Percentiles rank a stretch among this genome's conserved stretches.
Evolutionary conservation across 2,329 filamentous ascomycete genomes (phyloP).

Genomic region (Exophiala mesophila): DNA sequence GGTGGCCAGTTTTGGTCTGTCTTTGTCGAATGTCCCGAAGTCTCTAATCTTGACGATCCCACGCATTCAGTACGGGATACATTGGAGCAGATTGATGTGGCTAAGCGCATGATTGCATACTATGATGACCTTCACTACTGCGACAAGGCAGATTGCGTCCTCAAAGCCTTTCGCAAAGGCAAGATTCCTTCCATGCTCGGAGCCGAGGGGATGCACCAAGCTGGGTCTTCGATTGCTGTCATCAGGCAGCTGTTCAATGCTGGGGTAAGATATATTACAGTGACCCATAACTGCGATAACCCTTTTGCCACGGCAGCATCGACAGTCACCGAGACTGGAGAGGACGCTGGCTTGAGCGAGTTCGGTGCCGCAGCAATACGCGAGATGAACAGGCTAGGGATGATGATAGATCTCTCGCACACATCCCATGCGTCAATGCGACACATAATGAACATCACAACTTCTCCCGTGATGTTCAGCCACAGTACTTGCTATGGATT

Average conservation of each 20-base stretch:
- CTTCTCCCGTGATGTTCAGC: constrained; percentile 28
- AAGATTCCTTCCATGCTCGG: constrained; percentile 27
- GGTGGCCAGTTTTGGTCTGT: constrained; percentile 33
- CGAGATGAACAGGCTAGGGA: constrained; percentile 30
- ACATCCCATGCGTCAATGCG: constrained; percentile 28
- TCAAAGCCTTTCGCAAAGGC: constrained; percentile 21
- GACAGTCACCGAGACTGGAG: constrained; percentile 19
- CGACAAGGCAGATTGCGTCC: constrained; percentile 21
- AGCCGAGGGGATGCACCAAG: constrained; percentile 29
- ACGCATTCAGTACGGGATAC: constrained; percentile 27
- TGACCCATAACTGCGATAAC: constrained; percentile 31
- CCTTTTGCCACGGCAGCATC: constrained; percentile 28
- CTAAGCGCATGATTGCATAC: constrained; percentile 27
- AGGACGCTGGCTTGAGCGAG: constrained; percentile 25
- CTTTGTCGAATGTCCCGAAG: constrained; percentile 27
- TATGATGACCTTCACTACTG: constrained; percentile 26
- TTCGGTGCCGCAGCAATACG: constrained; percentile 25
- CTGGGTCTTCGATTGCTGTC: constrained; percentile 26
- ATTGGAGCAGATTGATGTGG: constrained; percentile 29
- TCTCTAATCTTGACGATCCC: constrained; percentile 3
- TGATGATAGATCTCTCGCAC: constrained; percentile 30
- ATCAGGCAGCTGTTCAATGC: constrained; percentile 25
- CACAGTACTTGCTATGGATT: constrained; percentile 26
- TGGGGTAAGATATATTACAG: constrained; percentile 27
- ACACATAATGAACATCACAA: constrained; percentile 24